phyloP scores from a whole-genome alignment of 2,329 filamentous ascomycete species.

The Eurotiales sp. region DNA sequence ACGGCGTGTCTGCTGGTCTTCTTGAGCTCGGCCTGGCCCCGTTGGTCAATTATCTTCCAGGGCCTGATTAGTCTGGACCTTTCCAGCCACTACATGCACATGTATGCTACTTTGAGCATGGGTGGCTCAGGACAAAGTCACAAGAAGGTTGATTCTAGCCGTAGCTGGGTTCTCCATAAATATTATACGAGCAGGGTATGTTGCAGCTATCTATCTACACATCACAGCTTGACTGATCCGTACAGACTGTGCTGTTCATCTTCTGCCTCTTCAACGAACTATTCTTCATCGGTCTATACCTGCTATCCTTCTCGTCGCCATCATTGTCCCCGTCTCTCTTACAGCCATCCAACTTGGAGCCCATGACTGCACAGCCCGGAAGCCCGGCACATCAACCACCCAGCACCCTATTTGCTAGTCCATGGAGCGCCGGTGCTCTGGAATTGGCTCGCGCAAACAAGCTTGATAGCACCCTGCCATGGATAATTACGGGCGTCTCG shows the following conservation, averaged over 20 bases:
- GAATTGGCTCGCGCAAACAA: conserved; percentile 94
- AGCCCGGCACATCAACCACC: conserved; percentile 52
- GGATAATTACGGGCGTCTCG: conserved; percentile 76
- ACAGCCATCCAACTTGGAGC: conserved; percentile 57
- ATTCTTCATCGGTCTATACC: conserved; percentile 97
- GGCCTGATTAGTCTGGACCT: conserved; percentile 87
- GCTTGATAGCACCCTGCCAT: conserved; percentile 71
- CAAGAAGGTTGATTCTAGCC: conserved; percentile 85
- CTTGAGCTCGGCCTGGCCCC: conserved; percentile 87
- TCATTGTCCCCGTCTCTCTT: conserved; percentile 81
- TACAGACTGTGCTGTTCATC: conserved; percentile 80
- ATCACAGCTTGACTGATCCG: background rate
- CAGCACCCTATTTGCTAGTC: conserved; percentile 75
- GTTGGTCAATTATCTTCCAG: conserved; percentile 93
- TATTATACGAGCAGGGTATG: conserved; percentile 96
- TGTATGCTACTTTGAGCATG: conserved; percentile 93
- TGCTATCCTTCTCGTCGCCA: conserved; percentile 93
- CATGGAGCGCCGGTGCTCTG: conserved; percentile 87
- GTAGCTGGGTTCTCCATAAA: conserved; percentile 85
- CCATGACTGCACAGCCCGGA: conserved; percentile 60
- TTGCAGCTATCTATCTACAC: conserved; percentile 17
- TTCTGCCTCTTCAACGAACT: conserved; percentile 89
- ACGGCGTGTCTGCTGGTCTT: conserved; percentile 94
- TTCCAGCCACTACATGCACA: conserved; percentile 97
- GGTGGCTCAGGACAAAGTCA: conserved; percentile 76